Conservation (phyloP, 2,329 filamentous ascomycete genomes). For the Tolypocladium ophioglossoides region DNA sequence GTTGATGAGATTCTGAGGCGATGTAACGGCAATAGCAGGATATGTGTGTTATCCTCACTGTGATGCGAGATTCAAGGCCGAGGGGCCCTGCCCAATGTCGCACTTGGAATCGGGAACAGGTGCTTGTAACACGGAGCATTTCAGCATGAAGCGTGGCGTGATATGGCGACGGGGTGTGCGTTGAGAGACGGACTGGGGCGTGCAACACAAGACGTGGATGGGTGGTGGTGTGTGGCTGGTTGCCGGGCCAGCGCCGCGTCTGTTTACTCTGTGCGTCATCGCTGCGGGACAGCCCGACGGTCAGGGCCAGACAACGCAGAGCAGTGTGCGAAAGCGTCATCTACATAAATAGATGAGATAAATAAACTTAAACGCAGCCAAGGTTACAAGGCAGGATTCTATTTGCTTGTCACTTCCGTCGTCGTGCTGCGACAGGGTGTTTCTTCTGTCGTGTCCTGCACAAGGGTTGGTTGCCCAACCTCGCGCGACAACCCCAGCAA, state of each 20-base stretch:
- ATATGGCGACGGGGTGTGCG: not conserved
- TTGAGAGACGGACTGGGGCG: not conserved
- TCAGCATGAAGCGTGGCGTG: not conserved
- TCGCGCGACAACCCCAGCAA: slow-evolving; percentile 13
- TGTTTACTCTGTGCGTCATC: slow-evolving; percentile 25
- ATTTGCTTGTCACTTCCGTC: not conserved
- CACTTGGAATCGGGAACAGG: not conserved
- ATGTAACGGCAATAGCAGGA: not conserved
- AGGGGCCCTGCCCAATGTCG: not conserved
- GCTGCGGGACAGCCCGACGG: not conserved
- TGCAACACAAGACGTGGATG: not conserved
- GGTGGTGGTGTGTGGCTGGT: slow-evolving; percentile 5
- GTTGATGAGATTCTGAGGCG: not conserved
- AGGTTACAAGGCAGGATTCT: not conserved
- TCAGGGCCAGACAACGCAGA: not conserved
- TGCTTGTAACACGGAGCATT: not conserved
- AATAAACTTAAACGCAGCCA: not conserved
- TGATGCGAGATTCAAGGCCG: not conserved
- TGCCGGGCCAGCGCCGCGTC: slow-evolving; percentile 5
- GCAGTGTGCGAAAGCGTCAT: not conserved
- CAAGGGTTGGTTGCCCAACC: slow-evolving; percentile 1
- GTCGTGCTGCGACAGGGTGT: not conserved
- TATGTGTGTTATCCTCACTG: not conserved
- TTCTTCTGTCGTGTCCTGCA: not conserved
- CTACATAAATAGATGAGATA: not conserved